Conservation (phyloP, 2,329 filamentous ascomycete genomes). For the Elsinoe perseae region DNA sequence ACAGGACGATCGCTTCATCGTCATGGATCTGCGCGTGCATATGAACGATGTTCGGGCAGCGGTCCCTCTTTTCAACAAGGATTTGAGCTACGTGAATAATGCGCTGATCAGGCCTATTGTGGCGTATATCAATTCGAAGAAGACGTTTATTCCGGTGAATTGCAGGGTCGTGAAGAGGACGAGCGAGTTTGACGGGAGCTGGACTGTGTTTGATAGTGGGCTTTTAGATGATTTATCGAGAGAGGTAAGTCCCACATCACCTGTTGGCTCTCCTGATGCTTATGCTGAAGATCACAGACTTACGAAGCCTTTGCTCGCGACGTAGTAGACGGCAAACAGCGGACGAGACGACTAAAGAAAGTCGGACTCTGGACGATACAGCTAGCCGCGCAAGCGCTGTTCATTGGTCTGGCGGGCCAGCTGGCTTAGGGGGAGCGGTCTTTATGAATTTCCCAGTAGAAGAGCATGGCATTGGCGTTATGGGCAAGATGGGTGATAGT, state of each 20-base stretch:
- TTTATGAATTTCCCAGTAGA: neutral
- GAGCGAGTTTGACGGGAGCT: conserved; percentile 86
- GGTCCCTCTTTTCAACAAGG: conserved; percentile 83
- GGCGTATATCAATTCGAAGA: conserved; percentile 93
- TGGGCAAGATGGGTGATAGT: neutral
- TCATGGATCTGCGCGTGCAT: conserved; percentile 92
- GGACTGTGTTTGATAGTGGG: conserved; percentile 89
- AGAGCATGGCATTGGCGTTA: conserved; percentile 12
- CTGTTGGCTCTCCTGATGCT: conserved; percentile 10
- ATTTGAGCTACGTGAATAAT: conserved; percentile 93
- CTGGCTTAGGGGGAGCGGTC: conserved; percentile 39
- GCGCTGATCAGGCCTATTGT: conserved; percentile 92
- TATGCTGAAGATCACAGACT: conserved; percentile 54
- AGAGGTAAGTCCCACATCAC: conserved; percentile 48
- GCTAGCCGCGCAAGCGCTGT: conserved; percentile 83
- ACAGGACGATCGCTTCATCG: conserved; percentile 64
- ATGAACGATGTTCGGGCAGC: conserved; percentile 90
- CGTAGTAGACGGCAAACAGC: conserved; percentile 81
- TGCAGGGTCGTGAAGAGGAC: conserved; percentile 88
- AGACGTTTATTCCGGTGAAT: conserved; percentile 89
- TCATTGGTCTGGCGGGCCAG: conserved; percentile 89
- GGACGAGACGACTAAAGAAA: conserved; percentile 82
- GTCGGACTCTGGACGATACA: conserved; percentile 95
- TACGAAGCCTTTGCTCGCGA: conserved; percentile 91
- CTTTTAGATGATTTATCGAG: conserved; percentile 88